phyloP scores from a whole-genome alignment of 768 basidiomycete genomes.

The Podaxis sp. region DNA sequence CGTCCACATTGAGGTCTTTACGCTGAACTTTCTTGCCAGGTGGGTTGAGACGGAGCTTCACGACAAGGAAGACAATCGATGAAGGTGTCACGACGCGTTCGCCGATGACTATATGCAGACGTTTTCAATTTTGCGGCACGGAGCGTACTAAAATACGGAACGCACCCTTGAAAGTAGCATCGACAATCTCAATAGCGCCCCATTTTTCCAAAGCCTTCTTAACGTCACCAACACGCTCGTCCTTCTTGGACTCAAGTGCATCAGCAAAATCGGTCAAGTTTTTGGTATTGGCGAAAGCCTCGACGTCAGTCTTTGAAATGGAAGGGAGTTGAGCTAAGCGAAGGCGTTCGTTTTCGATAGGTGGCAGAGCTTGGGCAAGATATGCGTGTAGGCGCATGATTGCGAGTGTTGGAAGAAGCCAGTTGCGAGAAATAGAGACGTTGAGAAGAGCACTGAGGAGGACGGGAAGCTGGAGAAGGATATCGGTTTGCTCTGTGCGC shows the following conservation, averaged over 20 bases:
- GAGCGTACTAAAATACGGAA: neutral
- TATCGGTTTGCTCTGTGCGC: constrained; percentile 60
- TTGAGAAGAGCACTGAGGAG: constrained; percentile 80
- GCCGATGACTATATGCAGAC: constrained; percentile 65
- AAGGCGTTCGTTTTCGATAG: constrained; percentile 42
- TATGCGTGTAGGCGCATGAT: constrained; percentile 83
- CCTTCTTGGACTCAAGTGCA: constrained; percentile 49
- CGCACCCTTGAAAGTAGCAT: constrained; percentile 83
- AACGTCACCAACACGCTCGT: constrained; percentile 48
- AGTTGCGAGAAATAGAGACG: constrained; percentile 82
- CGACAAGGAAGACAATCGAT: constrained; percentile 81
- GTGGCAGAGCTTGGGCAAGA: constrained; percentile 79
- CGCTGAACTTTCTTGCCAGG: constrained; percentile 38
- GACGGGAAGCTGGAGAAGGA: constrained; percentile 71
- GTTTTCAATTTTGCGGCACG: neutral
- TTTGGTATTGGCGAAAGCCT: constrained; percentile 31
- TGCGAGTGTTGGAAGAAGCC: constrained; percentile 77
- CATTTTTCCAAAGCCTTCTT: constrained; percentile 66
- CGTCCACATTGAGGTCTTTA: constrained; percentile 43
- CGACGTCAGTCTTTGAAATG: constrained; percentile 53
- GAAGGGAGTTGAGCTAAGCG: constrained; percentile 78
- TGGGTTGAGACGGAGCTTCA: constrained; percentile 76
- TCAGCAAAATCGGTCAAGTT: constrained; percentile 46
- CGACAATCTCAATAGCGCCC: constrained; percentile 76
- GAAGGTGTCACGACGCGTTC: constrained; percentile 87